Conservation (phyloP, 2,329 filamentous ascomycete genomes). For the Cladosporium phlei region DNA sequence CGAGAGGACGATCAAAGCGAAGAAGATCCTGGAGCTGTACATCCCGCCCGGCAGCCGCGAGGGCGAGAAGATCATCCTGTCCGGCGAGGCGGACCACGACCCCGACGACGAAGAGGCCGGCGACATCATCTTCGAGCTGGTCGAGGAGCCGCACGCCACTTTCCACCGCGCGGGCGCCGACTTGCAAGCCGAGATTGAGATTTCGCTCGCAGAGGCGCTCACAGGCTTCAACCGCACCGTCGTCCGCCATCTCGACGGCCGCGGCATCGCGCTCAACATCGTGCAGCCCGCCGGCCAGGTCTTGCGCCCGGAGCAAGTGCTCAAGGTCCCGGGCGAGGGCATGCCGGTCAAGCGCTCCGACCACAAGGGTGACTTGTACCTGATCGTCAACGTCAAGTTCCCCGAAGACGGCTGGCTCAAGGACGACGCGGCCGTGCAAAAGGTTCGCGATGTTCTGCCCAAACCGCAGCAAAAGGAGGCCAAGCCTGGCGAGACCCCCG, state of each 20-base stretch:
- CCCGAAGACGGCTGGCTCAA: slow-evolving; percentile 78
- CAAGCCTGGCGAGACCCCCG: slow-evolving; percentile 50
- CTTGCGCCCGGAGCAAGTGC: slow-evolving; percentile 73
- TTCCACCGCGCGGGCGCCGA: slow-evolving; percentile 84
- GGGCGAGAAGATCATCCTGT: slow-evolving; percentile 82
- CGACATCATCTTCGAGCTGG: slow-evolving; percentile 84
- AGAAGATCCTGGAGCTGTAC: slow-evolving; percentile 93
- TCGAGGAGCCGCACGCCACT: slow-evolving; percentile 72
- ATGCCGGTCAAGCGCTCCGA: slow-evolving; percentile 92
- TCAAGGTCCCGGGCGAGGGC: slow-evolving; percentile 83
- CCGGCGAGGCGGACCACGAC: slow-evolving; percentile 89
- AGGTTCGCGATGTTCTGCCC: slow-evolving; percentile 72
- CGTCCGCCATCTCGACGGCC: slow-evolving; percentile 85
- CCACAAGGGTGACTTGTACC: slow-evolving; percentile 76
- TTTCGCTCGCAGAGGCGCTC: slow-evolving; percentile 79
- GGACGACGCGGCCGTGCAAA: slow-evolving; percentile 63
- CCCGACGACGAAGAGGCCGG: slow-evolving; percentile 86
- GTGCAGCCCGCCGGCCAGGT: slow-evolving; percentile 68
- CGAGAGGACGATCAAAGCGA: slow-evolving; percentile 76
- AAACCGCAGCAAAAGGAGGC: slow-evolving; percentile 40
- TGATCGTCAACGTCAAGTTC: slow-evolving; percentile 81
- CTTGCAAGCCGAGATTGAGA: slow-evolving; percentile 71
- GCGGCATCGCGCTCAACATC: slow-evolving; percentile 77
- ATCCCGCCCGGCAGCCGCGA: slow-evolving; percentile 76
- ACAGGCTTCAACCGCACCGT: slow-evolving; percentile 87